Base-by-base conservation (phyloP, 164 flowering plant species). In the Magnolia kwangsiensis region DNA sequence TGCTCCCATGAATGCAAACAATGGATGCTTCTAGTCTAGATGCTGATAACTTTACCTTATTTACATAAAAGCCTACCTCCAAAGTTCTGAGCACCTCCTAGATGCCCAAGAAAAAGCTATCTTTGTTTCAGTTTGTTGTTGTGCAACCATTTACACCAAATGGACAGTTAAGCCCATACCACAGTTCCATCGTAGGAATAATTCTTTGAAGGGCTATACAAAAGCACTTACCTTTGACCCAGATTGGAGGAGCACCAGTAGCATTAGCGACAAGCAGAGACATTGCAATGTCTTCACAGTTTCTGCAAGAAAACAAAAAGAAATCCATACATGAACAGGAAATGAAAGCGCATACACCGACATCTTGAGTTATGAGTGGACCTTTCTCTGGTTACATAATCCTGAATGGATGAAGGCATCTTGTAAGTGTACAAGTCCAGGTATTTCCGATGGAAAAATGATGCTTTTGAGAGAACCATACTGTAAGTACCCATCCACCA, bases 401-500 rank as follows among this genome's bases (percentile, higher is more conserved):
- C 85, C 61, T 69, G 83, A 69, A 87, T 81, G 18, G 87, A 86
- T 37, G 90, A 69, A 2, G 87, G 83, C 88, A 87, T 86, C 66
- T 69, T 27, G 71, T 80, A 64, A 3, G 88, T 83, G 73, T 88
- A 84, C 76, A 86, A 55, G 72, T 85, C 83, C 81, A 88, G 82
- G 81, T 88, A 88, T 73, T 81, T 88, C 67, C 69, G 80, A 79
- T 88, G 90, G 49, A 86, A 86, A 75, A 88, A 86, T 18, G 88
- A 84, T 66, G 88, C 89, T 79, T 88, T 85, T 63, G 90, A 78
- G 67, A 88, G 88, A 50, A 88, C 85, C 89, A 88, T 85, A 69
- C 90, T 86, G 78, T 88, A 88, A 50, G 86, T 86, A 18, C 90
- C 90, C 80, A 55, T 81, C 90, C 90, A 86, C 90, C 90, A 87